Evolutionary conservation across 495 filamentous ascomycete species (phyloP).

Genomic region (Daldinia bambusicola): DNA sequence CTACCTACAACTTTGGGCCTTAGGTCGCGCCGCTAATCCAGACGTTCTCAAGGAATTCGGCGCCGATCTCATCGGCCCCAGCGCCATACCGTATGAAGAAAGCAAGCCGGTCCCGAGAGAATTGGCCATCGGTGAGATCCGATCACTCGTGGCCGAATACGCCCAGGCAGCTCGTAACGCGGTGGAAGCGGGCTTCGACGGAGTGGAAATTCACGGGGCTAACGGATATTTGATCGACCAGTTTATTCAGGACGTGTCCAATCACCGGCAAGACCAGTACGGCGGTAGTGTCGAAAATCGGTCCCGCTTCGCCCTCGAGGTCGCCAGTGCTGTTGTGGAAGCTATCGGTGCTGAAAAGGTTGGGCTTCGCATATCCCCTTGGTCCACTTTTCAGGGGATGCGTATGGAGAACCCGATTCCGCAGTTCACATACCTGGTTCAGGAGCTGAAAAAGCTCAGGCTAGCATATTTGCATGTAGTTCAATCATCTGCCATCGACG

Average conservation of each 20-base stretch:
- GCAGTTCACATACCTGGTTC: constrained; percentile 66
- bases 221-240: constrained; percentile 82
- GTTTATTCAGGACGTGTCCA: constrained; percentile 70
- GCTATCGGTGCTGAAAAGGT: constrained; percentile 71
- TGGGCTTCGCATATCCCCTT: constrained; percentile 71
- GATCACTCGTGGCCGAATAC: constrained; percentile 59
- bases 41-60: constrained; percentile 50
- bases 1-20: constrained; percentile 68
- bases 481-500: constrained; percentile 53
- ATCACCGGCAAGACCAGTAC: constrained; percentile 70
- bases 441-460: constrained; percentile 58
- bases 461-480: constrained; percentile 73
- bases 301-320: constrained; percentile 67
- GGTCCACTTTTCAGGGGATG: constrained; percentile 70
- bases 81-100: constrained; percentile 55
- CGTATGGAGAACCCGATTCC: constrained; percentile 60
- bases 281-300: constrained; percentile 76
- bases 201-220: constrained; percentile 76
- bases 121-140: constrained; percentile 67
- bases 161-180: constrained; percentile 67
- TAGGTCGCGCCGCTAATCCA: constrained; percentile 49
- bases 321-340: constrained; percentile 63
- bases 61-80: constrained; percentile 55
- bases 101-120: constrained; percentile 56
- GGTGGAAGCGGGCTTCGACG: constrained; percentile 75